These are phyloP conservation scores for Ogataea chonburiensis DNA, from an alignment of 805 yeast species.

Conservation along the genomic window DNA sequence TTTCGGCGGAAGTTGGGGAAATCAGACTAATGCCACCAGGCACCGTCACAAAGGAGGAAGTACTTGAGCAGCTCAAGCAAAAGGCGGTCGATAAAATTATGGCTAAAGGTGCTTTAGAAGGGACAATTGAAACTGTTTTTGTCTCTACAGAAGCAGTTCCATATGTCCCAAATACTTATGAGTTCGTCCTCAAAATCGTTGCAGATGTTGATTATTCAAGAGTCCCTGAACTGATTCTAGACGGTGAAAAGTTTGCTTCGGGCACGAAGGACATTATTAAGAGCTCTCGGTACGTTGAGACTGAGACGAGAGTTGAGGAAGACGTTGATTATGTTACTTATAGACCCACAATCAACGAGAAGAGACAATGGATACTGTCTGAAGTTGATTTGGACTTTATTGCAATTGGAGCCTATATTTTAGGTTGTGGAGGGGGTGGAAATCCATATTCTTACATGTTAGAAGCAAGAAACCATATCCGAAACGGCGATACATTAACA, in stretches of 20 bases:
- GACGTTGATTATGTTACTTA: constrained; percentile 32
- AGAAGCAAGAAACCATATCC: constrained; percentile 34
- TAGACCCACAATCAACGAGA: constrained; percentile 31
- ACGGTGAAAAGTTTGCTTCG: background rate
- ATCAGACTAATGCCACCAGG: constrained; percentile 20
- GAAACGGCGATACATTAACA: constrained; percentile 35
- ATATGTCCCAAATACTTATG: constrained; percentile 35
- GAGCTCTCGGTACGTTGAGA: constrained; percentile 12
- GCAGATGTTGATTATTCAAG: constrained; percentile 44
- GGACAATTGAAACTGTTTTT: constrained; percentile 28
- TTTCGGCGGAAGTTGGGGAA: constrained; percentile 34
- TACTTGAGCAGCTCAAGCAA: constrained; percentile 21
- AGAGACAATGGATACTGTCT: constrained; percentile 39
- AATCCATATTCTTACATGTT: constrained; percentile 42
- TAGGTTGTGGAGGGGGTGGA: constrained; percentile 56
- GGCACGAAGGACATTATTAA: constrained; percentile 18
- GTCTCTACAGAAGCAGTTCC: constrained; percentile 33
- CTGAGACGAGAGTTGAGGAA: constrained; percentile 15
- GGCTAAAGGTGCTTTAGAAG: constrained; percentile 30
- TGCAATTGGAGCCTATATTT: constrained; percentile 43
- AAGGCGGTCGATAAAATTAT: constrained; percentile 22
- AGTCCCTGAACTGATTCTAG: constrained; percentile 5
- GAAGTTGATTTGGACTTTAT: constrained; percentile 44
- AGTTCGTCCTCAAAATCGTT: constrained; percentile 39
- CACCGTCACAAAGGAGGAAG: constrained; percentile 19